Conservation (phyloP, 345 rosid genomes). For the Melaleuca quinquenervia region DNA sequence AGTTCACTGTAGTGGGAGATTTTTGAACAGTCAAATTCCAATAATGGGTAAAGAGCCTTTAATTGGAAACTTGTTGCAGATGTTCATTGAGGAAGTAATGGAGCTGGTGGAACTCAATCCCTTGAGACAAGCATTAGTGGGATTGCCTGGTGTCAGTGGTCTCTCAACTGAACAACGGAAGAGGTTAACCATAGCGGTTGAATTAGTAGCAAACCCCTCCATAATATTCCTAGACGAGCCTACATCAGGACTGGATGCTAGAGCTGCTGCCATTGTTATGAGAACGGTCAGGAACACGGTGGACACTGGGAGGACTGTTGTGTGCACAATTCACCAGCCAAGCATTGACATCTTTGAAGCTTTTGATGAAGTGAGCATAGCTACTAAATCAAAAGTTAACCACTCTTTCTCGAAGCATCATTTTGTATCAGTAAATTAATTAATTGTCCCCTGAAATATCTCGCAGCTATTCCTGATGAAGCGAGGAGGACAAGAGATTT, state of each 20-base stretch:
- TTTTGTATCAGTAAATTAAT: not conserved
- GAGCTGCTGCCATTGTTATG: slow-evolving; percentile 49
- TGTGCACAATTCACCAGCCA: slow-evolving; percentile 46
- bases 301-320: slow-evolving; percentile 40
- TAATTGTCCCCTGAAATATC: not conserved
- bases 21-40: not conserved
- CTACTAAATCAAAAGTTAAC: not conserved
- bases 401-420: not conserved
- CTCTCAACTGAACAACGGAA: slow-evolving; percentile 39
- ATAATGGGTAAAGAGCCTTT: not conserved
- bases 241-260: slow-evolving; percentile 42
- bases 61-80: not conserved
- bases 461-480: slow-evolving; percentile 57
- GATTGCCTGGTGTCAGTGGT: slow-evolving; percentile 35
- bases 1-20: not conserved
- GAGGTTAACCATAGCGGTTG: slow-evolving; percentile 39
- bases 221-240: slow-evolving; percentile 43
- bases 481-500: slow-evolving; percentile 76
- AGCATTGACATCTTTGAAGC: slow-evolving; percentile 37
- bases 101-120: slow-evolving; percentile 27
- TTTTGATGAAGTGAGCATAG: slow-evolving; percentile 32
- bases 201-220: slow-evolving; percentile 40
- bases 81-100: slow-evolving; percentile 26
- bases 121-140: slow-evolving; percentile 20
- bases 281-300: slow-evolving; percentile 44